These are phyloP conservation scores for Syzygium syzygioides DNA, from an alignment of 441 rosid species.

Conservation along the genomic window DNA sequence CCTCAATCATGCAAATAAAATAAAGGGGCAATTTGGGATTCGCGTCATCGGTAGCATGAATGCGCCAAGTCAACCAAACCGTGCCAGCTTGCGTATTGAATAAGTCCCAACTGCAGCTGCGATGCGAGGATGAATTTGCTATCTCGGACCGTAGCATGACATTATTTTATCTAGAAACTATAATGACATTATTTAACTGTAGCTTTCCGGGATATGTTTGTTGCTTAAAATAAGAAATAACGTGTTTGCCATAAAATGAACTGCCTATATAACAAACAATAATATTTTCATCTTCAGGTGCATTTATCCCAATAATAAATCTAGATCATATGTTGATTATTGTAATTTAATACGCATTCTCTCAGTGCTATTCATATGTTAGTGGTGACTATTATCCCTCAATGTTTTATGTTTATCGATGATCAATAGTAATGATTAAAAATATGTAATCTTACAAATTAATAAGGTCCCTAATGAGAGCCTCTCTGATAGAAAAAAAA, in stretches of 20 bases:
- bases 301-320: no score
- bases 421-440: background rate
- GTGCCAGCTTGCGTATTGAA: background rate
- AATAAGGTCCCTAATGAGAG: background rate
- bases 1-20: background rate
- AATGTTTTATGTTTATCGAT: background rate
- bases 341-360: no score
- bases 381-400: background rate
- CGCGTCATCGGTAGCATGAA: background rate
- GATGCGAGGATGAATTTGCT: background rate
- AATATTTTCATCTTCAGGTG: background rate
- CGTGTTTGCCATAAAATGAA: background rate
- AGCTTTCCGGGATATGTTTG: background rate
- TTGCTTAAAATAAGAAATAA: background rate
- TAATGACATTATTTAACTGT: background rate
- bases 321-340: no score
- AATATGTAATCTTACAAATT: background rate
- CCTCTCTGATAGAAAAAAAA: background rate
- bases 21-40: background rate
- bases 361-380: background rate
- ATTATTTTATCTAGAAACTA: background rate
- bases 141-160: background rate
- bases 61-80: background rate
- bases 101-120: background rate
- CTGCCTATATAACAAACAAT: background rate